These are phyloP conservation scores for Fragaria ananassa DNA, from an alignment of 306 rosid species.

Conservation along the genomic window DNA sequence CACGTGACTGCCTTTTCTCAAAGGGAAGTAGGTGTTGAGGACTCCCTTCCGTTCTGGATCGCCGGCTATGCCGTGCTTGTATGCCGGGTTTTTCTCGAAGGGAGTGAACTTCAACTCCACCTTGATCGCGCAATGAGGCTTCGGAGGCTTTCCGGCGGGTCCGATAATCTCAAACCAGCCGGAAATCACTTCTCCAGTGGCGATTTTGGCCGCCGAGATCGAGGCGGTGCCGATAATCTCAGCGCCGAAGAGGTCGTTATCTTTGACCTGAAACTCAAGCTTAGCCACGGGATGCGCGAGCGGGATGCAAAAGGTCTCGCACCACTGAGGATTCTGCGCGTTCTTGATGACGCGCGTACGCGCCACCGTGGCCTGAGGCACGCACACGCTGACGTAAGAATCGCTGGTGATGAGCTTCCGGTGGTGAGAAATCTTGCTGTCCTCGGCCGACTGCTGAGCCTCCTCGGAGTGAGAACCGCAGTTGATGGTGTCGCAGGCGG, in stretches of 20 bases:
- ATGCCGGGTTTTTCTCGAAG: conserved; percentile 33
- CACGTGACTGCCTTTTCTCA: conserved; percentile 67
- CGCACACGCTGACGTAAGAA: conserved; percentile 66
- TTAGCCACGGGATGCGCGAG: conserved; percentile 61
- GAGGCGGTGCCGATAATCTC: conserved; percentile 51
- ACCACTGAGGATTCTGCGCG: conserved; percentile 58
- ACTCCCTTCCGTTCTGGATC: conserved; percentile 76
- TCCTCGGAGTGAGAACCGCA: conserved; percentile 18
- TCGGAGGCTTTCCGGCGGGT: conserved; percentile 44
- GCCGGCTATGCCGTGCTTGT: conserved; percentile 61
- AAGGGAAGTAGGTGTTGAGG: conserved; percentile 67
- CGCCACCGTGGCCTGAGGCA: conserved; percentile 82
- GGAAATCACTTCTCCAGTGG: conserved; percentile 37
- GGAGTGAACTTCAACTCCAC: conserved; percentile 67
- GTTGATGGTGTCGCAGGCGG: conserved; percentile 65
- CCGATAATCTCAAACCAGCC: conserved; percentile 50
- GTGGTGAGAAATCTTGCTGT: conserved; percentile 10
- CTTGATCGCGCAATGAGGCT: conserved; percentile 38
- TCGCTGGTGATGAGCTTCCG: conserved; percentile 60
- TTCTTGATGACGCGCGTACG: conserved; percentile 85
- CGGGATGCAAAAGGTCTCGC: conserved; percentile 61
- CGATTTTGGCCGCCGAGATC: conserved; percentile 48
- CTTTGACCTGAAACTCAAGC: conserved; percentile 75
- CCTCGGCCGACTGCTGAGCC: background rate
- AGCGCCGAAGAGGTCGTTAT: conserved; percentile 75